Percentiles rank a stretch among this genome's conserved stretches.
Conservation (phyloP, 108 stramenopile genomes). For the Poteriospumella lacustris region DNA sequence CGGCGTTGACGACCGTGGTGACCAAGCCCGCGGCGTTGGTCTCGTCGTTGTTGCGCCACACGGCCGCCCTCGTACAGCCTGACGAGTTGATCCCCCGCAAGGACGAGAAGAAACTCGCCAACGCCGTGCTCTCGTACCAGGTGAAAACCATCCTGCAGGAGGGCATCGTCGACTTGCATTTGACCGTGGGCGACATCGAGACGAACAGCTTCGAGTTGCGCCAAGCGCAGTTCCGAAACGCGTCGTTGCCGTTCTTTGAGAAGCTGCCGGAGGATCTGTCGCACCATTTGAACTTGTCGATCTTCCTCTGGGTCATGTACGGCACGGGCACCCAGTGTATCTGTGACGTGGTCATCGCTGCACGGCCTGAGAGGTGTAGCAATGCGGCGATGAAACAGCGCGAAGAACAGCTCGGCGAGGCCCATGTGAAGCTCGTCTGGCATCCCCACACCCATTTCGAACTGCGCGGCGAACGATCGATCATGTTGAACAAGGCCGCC, state of each 20-base stretch:
- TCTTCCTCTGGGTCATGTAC: slow-evolving; percentile 7
- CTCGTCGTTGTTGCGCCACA: no score
- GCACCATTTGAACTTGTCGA: neutral
- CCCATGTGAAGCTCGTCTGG: slow-evolving; percentile 1
- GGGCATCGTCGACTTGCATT: neutral
- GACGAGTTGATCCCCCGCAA: neutral
- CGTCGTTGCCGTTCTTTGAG: neutral
- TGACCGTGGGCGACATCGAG: slow-evolving; percentile 5
- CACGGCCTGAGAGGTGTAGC: neutral
- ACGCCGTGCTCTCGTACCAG: neutral
- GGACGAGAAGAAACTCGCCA: neutral
- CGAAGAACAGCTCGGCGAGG: neutral
- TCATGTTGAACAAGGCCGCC: neutral
- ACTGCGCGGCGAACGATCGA: neutral
- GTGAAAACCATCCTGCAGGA: neutral
- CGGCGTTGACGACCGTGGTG: no score
- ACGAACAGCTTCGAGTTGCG: neutral
- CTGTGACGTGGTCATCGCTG: neutral
- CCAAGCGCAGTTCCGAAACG: neutral
- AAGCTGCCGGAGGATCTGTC: slow-evolving; percentile 15
- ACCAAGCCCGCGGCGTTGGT: no score
- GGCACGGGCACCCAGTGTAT: slow-evolving; percentile 18
- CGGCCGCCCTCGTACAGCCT: no score
- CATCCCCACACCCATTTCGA: neutral
- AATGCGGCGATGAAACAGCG: slow-evolving; percentile 17